These are phyloP conservation scores for Acer negundo DNA, from an alignment of 345 rosid genomes.

Conservation along the genomic window DNA sequence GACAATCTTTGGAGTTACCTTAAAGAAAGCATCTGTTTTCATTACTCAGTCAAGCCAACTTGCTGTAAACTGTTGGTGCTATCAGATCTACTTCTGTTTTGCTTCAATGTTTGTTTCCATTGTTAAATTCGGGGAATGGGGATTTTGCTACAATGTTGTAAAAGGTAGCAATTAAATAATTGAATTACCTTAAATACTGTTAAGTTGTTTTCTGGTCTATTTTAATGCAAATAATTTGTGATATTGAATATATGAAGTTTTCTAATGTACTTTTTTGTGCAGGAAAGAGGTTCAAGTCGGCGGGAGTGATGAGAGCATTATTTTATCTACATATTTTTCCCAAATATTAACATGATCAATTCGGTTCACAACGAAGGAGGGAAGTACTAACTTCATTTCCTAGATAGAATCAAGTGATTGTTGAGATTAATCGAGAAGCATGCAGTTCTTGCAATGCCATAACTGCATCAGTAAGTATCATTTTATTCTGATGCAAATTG, in stretches of 20 bases:
- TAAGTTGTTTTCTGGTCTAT: not conserved
- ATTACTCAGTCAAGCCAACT: not conserved
- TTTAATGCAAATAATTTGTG: not conserved
- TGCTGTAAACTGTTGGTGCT: not conserved
- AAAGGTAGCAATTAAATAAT: not conserved
- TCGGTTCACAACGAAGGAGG: not conserved
- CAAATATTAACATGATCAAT: constrained; percentile 23
- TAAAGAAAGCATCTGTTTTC: constrained; percentile 6
- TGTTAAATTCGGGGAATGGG: not conserved
- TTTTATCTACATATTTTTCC: constrained; percentile 62
- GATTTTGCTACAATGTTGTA: not conserved
- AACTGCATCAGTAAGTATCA: not conserved
- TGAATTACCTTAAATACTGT: not conserved
- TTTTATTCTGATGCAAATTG: not conserved
- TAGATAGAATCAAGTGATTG: not conserved
- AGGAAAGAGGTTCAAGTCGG: constrained; percentile 71
- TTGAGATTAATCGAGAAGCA: not conserved
- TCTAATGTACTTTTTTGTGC: constrained; percentile 26
- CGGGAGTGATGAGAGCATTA: constrained; percentile 39
- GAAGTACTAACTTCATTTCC: not conserved
- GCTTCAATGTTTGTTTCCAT: not conserved
- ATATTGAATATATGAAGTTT: not conserved
- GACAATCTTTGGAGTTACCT: not conserved
- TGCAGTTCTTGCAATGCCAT: not conserved
- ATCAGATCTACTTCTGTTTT: not conserved